Percentiles rank a stretch among this genome's conserved stretches.
These are phyloP conservation scores for Phytophthora aleatoria DNA, from an alignment of 352 stramenopile species.

Conservation along the genomic window DNA sequence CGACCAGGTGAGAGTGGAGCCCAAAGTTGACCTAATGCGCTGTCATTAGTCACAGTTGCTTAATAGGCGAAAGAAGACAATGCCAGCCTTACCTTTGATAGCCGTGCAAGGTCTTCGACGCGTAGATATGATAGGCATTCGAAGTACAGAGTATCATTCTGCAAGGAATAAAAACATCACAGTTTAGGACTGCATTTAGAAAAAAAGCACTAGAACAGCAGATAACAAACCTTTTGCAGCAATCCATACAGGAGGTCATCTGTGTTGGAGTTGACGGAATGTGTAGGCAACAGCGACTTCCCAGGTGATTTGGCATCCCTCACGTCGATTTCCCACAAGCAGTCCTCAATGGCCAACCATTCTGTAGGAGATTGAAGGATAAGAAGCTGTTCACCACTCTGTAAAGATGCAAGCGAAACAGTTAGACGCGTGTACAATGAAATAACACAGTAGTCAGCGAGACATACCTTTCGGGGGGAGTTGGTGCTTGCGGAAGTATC, in stretches of 20 bases:
- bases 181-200: not conserved
- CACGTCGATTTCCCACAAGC: slow-evolving; percentile 65
- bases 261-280: slow-evolving; percentile 21
- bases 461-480: slow-evolving; percentile 23
- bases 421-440: not conserved
- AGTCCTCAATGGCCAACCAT: slow-evolving; percentile 61
- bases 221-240: slow-evolving; percentile 39
- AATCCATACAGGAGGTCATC: slow-evolving; percentile 33
- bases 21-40: slow-evolving; percentile 39
- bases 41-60: not conserved
- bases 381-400: slow-evolving; percentile 15
- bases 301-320: slow-evolving; percentile 22
- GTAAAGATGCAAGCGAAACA: slow-evolving; percentile 2
- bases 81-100: slow-evolving; percentile 39
- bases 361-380: slow-evolving; percentile 34
- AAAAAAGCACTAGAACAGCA: not conserved
- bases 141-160: slow-evolving; percentile 44
- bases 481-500: slow-evolving; percentile 13
- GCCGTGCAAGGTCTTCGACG: slow-evolving; percentile 48
- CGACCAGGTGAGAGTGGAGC: slow-evolving; percentile 42
- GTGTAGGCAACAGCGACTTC: slow-evolving; percentile 23
- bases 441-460: not conserved
- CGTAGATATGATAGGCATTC: slow-evolving; percentile 50
- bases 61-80: not conserved
- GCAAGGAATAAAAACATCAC: not conserved